These are phyloP conservation scores for Talaromyces wortmannii DNA, from an alignment of 495 filamentous ascomycete species.

Conservation along the genomic window DNA sequence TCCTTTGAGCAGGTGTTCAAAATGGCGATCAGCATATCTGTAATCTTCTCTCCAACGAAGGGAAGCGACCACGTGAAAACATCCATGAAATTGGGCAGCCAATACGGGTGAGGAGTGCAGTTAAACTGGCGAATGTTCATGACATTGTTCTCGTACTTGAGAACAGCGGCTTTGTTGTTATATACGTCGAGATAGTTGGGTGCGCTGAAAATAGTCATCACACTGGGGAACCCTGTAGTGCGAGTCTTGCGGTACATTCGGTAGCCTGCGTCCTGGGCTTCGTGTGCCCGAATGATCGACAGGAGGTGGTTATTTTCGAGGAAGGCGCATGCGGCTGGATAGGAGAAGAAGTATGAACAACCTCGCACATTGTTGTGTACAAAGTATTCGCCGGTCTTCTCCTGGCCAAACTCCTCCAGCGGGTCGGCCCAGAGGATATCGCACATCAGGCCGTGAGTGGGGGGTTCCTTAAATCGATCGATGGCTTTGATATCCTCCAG, in stretches of 20 bases:
- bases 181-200: slow-evolving; percentile 99
- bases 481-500: slow-evolving; percentile 93
- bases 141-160: slow-evolving; percentile 99
- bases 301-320: slow-evolving; percentile 98
- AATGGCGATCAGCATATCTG: slow-evolving; percentile 98
- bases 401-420: slow-evolving; percentile 97
- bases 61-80: slow-evolving; percentile 99
- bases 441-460: slow-evolving; percentile 97
- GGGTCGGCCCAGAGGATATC: slow-evolving; percentile 99
- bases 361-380: slow-evolving; percentile 97
- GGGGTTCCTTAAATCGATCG: slow-evolving; percentile 94
- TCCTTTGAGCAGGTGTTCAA: slow-evolving; percentile 97
- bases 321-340: slow-evolving; percentile 96
- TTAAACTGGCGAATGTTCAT: slow-evolving; percentile 99
- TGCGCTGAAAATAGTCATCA: slow-evolving; percentile 99
- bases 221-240: slow-evolving; percentile 95
- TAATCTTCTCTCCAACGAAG: slow-evolving; percentile 99
- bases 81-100: slow-evolving; percentile 99
- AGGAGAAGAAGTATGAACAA: slow-evolving; percentile 99
- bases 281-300: slow-evolving; percentile 97
- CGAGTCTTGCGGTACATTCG: slow-evolving; percentile 98
- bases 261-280: slow-evolving; percentile 97
- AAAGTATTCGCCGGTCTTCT: slow-evolving; percentile 95
- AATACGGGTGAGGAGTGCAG: slow-evolving; percentile 98
- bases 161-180: slow-evolving; percentile 98